phyloP scores from a whole-genome alignment of 2,329 filamentous ascomycete genomes.

The Clonostachys sp. region DNA sequence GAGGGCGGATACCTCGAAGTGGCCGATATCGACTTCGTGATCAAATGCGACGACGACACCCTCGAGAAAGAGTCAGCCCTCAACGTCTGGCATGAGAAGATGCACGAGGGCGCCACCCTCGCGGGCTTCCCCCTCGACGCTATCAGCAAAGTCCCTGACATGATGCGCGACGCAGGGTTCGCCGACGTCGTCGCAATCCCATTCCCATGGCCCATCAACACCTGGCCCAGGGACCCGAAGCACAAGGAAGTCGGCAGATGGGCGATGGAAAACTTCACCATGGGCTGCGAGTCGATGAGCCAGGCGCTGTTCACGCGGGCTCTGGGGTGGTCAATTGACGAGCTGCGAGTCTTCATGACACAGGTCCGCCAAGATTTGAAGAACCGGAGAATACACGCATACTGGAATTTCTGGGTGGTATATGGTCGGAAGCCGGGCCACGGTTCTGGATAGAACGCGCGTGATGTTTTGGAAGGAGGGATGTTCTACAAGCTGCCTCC shows the following conservation, averaged over 20 bases:
- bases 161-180: conserved; percentile 44
- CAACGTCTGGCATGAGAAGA: conserved; percentile 13
- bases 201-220: conserved; percentile 41
- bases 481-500: too few species aligned
- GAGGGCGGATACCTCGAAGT: conserved; percentile 15
- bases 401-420: conserved; percentile 14
- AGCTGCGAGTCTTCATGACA: conserved; percentile 14
- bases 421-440: background rate
- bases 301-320: conserved; percentile 18
- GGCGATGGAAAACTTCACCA: conserved; percentile 12
- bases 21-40: conserved; percentile 7
- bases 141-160: conserved; percentile 16
- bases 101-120: background rate
- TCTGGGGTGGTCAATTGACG: conserved; percentile 13
- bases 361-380: conserved; percentile 14
- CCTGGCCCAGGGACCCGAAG: conserved; percentile 42
- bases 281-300: conserved; percentile 17
- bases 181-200: conserved; percentile 38
- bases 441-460: too few species aligned
- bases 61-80: conserved; percentile 10
- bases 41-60: conserved; percentile 7
- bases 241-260: conserved; percentile 42
- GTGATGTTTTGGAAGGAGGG: too few species aligned
- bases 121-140: conserved; percentile 16
- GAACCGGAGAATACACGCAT: conserved; percentile 16